These are phyloP conservation scores for Lactarius psammicola DNA, from an alignment of 768 basidiomycete species.

Conservation along the genomic window DNA sequence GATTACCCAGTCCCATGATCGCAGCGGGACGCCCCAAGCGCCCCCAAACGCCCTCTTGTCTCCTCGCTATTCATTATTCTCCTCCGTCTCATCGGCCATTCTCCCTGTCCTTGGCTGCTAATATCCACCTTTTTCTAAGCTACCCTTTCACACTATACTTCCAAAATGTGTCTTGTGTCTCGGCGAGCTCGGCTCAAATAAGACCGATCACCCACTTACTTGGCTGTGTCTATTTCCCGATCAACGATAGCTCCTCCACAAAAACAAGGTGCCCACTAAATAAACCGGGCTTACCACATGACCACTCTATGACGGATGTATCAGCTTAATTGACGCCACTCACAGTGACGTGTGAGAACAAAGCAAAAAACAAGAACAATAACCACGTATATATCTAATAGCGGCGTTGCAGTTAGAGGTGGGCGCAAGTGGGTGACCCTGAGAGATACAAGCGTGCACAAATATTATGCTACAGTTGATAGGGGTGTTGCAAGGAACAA, in stretches of 20 bases:
- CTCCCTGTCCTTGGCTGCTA: not conserved
- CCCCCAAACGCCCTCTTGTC: not conserved
- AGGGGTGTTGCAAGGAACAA: not conserved
- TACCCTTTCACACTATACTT: not conserved
- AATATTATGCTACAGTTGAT: conserved; percentile 24
- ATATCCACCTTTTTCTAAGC: not conserved
- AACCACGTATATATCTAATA: not conserved
- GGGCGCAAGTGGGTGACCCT: conserved; percentile 1
- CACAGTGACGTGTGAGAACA: not conserved
- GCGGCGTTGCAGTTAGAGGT: not conserved
- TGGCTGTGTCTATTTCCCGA: conserved; percentile 2
- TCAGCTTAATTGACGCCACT: conserved; percentile 10
- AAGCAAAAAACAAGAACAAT: not conserved
- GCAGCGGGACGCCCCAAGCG: not conserved
- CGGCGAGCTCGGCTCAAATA: conserved; percentile 3
- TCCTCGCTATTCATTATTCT: not conserved
- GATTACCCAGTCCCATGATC: conserved; percentile 1
- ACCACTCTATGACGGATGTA: not conserved
- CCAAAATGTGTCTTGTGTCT: not conserved
- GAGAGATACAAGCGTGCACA: conserved; percentile 12
- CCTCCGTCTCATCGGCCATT: not conserved
- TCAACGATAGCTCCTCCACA: not conserved
- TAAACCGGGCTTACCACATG: not conserved
- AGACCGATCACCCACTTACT: not conserved
- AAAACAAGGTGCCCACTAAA: not conserved